Conservation (phyloP, 345 rosid genomes). For the sweet orange (Citrus sinensis) region DVS_A1.0 CM039169.1:30777001-30777500, state of each 20-base stretch:
- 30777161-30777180: conserved; percentile 92
- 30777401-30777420: conserved; percentile 4
- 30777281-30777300: conserved; percentile 46
- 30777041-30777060: conserved; percentile 30
- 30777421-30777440: not conserved
- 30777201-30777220: conserved; percentile 84
- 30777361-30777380: conserved; percentile 3
- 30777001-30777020: conserved; percentile 66
- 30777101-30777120: conserved; percentile 38
- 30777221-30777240: conserved; percentile 78
- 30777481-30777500: conserved; percentile 11
- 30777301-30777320: not conserved
- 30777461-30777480: conserved; percentile 15
- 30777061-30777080: conserved; percentile 15
- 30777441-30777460: not conserved
- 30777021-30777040: conserved; percentile 49
- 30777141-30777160: conserved; percentile 72
- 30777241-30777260: conserved; percentile 89
- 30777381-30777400: not conserved
- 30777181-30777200: conserved; percentile 87
- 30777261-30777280: conserved; percentile 68
- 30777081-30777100: conserved; percentile 52
- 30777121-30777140: conserved; percentile 52
- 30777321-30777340: not conserved
- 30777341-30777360: not conserved